Evolutionary conservation across 306 rosid species (phyloP).

Genomic region (Quercus suber): DNA sequence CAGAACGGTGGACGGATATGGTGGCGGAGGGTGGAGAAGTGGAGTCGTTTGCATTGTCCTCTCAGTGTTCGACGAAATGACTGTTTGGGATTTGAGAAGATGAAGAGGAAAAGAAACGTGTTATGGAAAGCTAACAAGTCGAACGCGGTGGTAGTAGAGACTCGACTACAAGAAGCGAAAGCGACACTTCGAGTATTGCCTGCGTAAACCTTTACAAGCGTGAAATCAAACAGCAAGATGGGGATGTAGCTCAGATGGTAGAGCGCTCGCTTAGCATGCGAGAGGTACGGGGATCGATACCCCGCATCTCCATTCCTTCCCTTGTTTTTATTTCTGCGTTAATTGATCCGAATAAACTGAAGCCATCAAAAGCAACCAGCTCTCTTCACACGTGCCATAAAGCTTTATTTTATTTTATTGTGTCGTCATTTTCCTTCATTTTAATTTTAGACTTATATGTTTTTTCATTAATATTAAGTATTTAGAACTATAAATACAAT

Average conservation of each 20-base stretch:
- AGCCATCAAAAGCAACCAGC: too few relatives aligned
- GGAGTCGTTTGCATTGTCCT: conserved; percentile 12
- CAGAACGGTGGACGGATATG: conserved; percentile 49
- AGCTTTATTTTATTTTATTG: too few relatives aligned
- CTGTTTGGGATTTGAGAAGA: conserved; percentile 28
- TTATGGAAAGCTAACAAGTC: background rate
- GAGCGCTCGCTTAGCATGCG: conserved; percentile 99
- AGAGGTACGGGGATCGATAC: conserved; percentile 93
- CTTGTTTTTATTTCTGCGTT: too few relatives aligned
- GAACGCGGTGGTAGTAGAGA: background rate
- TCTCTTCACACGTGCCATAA: too few relatives aligned
- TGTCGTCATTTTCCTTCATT: too few relatives aligned
- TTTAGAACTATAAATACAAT: too few relatives aligned
- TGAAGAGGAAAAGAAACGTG: conserved; percentile 17
- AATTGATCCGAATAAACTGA: too few relatives aligned
- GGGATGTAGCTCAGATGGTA: conserved; percentile 99
- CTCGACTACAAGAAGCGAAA: conserved; percentile 11
- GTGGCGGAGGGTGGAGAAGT: conserved; percentile 33
- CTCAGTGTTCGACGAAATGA: conserved; percentile 28
- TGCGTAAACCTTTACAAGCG: too few relatives aligned
- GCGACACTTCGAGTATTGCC: background rate
- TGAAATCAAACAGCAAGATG: background rate
- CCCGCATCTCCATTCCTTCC: conserved; percentile 66
- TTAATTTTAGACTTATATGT: too few relatives aligned
- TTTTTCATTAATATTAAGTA: too few relatives aligned